Evolutionary conservation across 306 rosid genomes (phyloP), one percentile per base, ranked within the genome.

Genomic region (Amphicarpaea edgeworthii): DNA sequence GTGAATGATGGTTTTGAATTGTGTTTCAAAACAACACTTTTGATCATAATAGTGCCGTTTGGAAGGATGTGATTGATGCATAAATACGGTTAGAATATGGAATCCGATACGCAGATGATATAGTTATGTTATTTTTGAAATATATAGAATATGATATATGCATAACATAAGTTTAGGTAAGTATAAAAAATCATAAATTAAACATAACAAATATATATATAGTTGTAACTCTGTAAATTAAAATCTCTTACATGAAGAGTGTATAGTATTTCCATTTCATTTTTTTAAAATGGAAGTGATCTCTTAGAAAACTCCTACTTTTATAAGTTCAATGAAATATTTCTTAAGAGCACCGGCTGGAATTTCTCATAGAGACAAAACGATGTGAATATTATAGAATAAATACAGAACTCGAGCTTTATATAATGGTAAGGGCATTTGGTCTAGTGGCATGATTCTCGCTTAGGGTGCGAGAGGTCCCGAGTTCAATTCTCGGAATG

Each of bases 401-500:
- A 30, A 30, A 30, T 0, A 3, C 7, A 5, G 1, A 38, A 1
- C 12, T 40, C 12, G 0, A 8, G 3, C 0, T 8, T n/a, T n/a
- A n/a, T n/a, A n/a, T n/a, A n/a, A n/a, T n/a, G n/a, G n/a, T n/a
- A n/a, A 14, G 85, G 80, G 69, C 76, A 60, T 75, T 61, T 70
- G 64, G 86, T 76, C 86, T 79, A 77, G 92, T 86, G 90, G 90
- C 79, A 82, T 86, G 88, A 88, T 88, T 88, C 89, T 88, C 90
- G 88, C 88, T 86, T 86, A 84, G 87, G 88, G 92, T 88, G 88
- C 85, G 85, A 84, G 90, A 88, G 86, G 88, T 88, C 88, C 87
- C 84, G 92, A 86, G 86, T 77, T 86, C 92, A 86, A 86, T 86
- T 88, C 90, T 88, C 87, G 87, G 87, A 86, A 84, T 84, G 93